These are phyloP conservation scores for Sicyos edulis DNA, from an alignment of 306 rosid species.

Conservation along the genomic window DNA sequence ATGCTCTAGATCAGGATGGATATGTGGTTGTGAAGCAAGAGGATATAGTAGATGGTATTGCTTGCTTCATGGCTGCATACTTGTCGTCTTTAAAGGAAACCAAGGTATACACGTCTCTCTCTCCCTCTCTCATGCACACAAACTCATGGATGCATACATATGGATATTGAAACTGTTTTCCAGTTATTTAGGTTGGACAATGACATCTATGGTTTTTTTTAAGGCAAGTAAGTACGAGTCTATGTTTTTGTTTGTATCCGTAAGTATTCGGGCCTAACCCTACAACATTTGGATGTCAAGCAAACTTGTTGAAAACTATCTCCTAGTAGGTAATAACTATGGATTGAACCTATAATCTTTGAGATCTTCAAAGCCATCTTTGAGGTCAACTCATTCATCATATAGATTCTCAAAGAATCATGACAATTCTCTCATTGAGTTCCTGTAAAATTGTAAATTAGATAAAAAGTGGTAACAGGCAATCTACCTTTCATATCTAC, in stretches of 20 bases:
- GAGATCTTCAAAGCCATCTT: too few species aligned
- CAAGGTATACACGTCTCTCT: constrained; percentile 40
- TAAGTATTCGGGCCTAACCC: too few species aligned
- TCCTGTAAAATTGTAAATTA: neutral
- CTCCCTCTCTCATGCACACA: constrained; percentile 1
- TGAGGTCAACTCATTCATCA: too few species aligned
- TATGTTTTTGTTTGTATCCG: too few species aligned
- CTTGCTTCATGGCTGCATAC: constrained; percentile 96
- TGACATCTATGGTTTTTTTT: too few species aligned
- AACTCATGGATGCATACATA: neutral
- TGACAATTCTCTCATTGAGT: neutral
- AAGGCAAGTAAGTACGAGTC: too few species aligned
- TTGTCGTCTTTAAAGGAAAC: constrained; percentile 81
- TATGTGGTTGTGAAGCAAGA: constrained; percentile 86
- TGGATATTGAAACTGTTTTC: neutral
- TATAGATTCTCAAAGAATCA: too few species aligned
- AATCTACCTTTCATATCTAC: neutral
- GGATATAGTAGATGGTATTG: constrained; percentile 90
- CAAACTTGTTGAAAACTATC: too few species aligned
- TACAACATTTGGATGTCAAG: too few species aligned
- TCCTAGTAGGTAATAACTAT: too few species aligned
- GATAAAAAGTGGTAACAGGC: neutral
- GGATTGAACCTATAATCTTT: too few species aligned
- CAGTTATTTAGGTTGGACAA: too few species aligned
- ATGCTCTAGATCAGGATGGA: constrained; percentile 53